Evolutionary conservation across 805 yeast genomes (phyloP).

Genomic region (Metschnikowia bowlesiae): DNA sequence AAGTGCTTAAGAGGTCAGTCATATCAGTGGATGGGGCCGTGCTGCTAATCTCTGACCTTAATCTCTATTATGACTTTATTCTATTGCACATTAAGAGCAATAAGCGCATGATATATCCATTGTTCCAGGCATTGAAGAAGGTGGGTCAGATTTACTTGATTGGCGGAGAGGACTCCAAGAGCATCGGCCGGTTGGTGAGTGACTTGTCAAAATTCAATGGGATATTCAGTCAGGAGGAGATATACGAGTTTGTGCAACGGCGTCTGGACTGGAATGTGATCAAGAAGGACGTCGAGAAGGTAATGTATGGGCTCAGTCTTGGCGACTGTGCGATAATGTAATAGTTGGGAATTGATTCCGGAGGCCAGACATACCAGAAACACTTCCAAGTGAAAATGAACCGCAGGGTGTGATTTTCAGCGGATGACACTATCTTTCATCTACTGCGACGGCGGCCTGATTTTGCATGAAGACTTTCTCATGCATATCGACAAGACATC

Average conservation of each 20-base stretch:
- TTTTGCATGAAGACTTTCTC: no score
- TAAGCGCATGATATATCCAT: slow-evolving; percentile 66
- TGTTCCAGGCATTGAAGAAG: slow-evolving; percentile 74
- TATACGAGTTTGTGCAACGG: slow-evolving; percentile 85
- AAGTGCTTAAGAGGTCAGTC: slow-evolving; percentile 64
- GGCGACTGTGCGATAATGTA: slow-evolving; percentile 68
- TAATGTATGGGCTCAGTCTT: slow-evolving; percentile 86
- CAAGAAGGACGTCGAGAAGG: slow-evolving; percentile 78
- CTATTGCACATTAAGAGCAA: slow-evolving; percentile 43
- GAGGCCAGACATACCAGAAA: no score
- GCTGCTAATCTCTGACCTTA: slow-evolving; percentile 74
- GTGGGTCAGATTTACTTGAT: slow-evolving; percentile 82
- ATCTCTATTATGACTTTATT: slow-evolving; percentile 71
- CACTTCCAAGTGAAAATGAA: no score
- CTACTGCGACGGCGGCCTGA: no score
- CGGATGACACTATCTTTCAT: no score
- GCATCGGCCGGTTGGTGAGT: slow-evolving; percentile 76
- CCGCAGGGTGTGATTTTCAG: no score
- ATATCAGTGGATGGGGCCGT: slow-evolving; percentile 82
- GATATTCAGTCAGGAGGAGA: slow-evolving; percentile 85
- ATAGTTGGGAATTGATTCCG: not conserved
- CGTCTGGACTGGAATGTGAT: slow-evolving; percentile 82
- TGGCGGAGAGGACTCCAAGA: slow-evolving; percentile 67
- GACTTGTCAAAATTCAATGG: slow-evolving; percentile 86
- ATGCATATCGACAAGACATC: no score